Evolutionary conservation across 2,329 filamentous ascomycete species (phyloP).

Genomic region (Emmonsiellopsis sp.): DNA sequence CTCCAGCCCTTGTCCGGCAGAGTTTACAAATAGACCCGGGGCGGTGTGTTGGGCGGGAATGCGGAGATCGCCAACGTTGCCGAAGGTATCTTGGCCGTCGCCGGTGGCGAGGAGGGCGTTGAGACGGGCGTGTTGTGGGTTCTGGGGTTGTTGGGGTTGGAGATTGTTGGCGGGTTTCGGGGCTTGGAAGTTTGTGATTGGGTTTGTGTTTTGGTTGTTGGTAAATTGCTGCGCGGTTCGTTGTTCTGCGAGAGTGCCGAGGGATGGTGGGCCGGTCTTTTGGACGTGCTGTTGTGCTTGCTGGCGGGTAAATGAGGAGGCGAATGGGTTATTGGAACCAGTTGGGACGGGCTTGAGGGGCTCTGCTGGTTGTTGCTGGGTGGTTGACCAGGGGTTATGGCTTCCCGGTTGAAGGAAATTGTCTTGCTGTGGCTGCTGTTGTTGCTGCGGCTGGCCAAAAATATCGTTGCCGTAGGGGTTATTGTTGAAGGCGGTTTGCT

Average conservation of each 20-base stretch:
- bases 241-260: constrained; percentile 73
- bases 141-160: constrained; percentile 32
- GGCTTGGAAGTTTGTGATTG: constrained; percentile 40
- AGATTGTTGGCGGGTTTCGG: constrained; percentile 31
- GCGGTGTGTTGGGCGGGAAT: constrained; percentile 95
- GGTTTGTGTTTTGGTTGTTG: constrained; percentile 40
- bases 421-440: constrained; percentile 43
- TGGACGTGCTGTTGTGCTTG: constrained; percentile 46
- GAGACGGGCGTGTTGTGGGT: constrained; percentile 61
- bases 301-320: constrained; percentile 55
- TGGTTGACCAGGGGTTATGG: constrained; percentile 87
- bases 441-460: constrained; percentile 43
- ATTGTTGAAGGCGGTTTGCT: constrained; percentile 49
- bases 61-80: constrained; percentile 90
- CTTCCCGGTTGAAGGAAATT: constrained; percentile 64
- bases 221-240: constrained; percentile 59
- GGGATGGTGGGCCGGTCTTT: constrained; percentile 54
- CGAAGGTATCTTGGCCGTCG: constrained; percentile 94
- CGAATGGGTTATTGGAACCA: constrained; percentile 97
- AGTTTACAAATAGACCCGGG: constrained; percentile 93
- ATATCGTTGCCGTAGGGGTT: constrained; percentile 47
- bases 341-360: constrained; percentile 74
- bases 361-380: constrained; percentile 49
- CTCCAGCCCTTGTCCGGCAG: constrained; percentile 71
- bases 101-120: constrained; percentile 79